These are phyloP conservation scores for Blastocystis sp. DNA, from an alignment of 352 stramenopile genomes.

Conservation along the genomic window DNA sequence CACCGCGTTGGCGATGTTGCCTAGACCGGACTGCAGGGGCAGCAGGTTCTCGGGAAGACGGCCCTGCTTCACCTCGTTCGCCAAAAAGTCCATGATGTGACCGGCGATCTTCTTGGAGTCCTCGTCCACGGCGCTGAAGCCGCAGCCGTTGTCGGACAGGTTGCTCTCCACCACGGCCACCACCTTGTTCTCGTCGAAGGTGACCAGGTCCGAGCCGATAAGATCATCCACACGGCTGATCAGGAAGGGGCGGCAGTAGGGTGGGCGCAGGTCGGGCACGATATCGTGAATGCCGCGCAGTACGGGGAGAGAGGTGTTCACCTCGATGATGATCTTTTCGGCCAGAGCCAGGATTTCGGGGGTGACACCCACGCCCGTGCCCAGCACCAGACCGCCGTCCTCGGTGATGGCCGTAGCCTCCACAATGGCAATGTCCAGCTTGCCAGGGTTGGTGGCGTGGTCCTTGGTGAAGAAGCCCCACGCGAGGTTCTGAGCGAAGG, in stretches of 20 bases:
- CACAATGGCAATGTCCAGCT: constrained; percentile 66
- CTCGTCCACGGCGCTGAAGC: constrained; percentile 65
- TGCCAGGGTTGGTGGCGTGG: constrained; percentile 51
- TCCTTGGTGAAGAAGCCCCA: constrained; percentile 70
- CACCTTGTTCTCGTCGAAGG: constrained; percentile 66
- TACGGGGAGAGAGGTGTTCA: constrained; percentile 64
- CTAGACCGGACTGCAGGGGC: constrained; percentile 66
- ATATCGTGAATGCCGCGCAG: constrained; percentile 69
- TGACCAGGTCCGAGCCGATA: constrained; percentile 45
- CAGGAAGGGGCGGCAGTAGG: constrained; percentile 55
- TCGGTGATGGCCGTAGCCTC: constrained; percentile 65
- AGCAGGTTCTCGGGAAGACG: constrained; percentile 54
- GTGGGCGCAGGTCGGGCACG: constrained; percentile 41
- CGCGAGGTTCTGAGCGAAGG: constrained; percentile 61
- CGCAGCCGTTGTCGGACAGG: constrained; percentile 61
- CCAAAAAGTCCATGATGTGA: constrained; percentile 69
- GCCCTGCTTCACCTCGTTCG: constrained; percentile 67
- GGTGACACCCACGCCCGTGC: constrained; percentile 60
- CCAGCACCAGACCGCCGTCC: constrained; percentile 68
- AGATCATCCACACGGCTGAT: constrained; percentile 63
- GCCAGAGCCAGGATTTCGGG: constrained; percentile 65
- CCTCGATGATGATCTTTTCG: constrained; percentile 68
- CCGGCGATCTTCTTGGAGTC: constrained; percentile 63
- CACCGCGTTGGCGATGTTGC: constrained; percentile 68
- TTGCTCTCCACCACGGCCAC: constrained; percentile 66